These are phyloP conservation scores for Drechmeria coniospora DNA, from an alignment of 2,329 filamentous ascomycete genomes.

Conservation along the genomic window DNA sequence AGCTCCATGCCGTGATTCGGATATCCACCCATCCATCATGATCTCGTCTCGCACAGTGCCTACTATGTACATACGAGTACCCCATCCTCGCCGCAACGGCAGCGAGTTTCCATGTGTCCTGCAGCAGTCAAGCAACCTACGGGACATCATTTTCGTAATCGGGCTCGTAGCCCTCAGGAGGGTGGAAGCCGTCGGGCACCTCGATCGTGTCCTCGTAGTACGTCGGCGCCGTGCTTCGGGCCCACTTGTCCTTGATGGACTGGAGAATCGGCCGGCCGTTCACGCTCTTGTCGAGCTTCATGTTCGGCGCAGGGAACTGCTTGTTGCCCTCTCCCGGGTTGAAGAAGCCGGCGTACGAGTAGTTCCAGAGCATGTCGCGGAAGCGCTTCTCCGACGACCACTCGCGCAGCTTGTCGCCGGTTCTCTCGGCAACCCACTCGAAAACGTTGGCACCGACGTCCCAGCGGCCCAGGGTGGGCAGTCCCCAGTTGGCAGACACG, in stretches of 20 bases:
- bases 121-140: neutral
- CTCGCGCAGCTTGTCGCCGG: constrained; percentile 34
- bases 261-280: constrained; percentile 20
- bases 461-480: constrained; percentile 54
- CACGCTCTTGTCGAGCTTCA: constrained; percentile 16
- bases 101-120: neutral
- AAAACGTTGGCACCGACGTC: constrained; percentile 62
- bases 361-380: constrained; percentile 32
- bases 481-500: constrained; percentile 52
- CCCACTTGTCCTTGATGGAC: constrained; percentile 22
- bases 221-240: constrained; percentile 18
- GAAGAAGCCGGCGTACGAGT: constrained; percentile 35
- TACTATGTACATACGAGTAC: too few relatives aligned
- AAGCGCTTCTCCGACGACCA: constrained; percentile 20
- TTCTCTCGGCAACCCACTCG: constrained; percentile 41
- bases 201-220: constrained; percentile 27
- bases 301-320: constrained; percentile 24
- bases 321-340: constrained; percentile 20
- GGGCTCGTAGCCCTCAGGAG: constrained; percentile 22
- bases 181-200: constrained; percentile 25
- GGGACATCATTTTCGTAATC: too few relatives aligned
- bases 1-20: too few relatives aligned
- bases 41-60: too few relatives aligned
- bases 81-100: too few relatives aligned
- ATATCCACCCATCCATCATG: too few relatives aligned